These are phyloP conservation scores for Sporothrix dimorphospora DNA, from an alignment of 2,329 filamentous ascomycete genomes.

Conservation along the genomic window DNA sequence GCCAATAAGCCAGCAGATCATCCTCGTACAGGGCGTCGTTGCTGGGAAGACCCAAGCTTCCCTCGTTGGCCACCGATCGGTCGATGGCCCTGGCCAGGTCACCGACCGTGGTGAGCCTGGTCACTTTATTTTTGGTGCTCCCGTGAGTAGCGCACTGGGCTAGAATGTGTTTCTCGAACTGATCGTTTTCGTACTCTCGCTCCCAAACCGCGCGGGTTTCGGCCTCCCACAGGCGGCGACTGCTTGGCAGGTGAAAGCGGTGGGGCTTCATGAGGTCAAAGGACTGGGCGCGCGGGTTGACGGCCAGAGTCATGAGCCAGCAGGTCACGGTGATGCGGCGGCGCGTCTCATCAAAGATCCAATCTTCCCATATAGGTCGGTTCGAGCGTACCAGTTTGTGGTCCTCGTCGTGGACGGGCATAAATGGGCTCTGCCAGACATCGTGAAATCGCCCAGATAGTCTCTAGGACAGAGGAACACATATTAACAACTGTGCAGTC, in stretches of 20 bases:
- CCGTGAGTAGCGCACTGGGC: background rate
- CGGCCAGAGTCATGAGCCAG: constrained; percentile 28
- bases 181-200: constrained; percentile 26
- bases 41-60: constrained; percentile 1
- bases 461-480: background rate
- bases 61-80: background rate
- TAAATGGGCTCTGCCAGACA: background rate
- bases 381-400: background rate
- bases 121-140: background rate
- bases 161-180: constrained; percentile 1
- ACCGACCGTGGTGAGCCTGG: background rate
- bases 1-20: constrained; percentile 29
- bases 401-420: background rate
- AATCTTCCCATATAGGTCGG: constrained; percentile 38
- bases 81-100: constrained; percentile 11
- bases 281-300: constrained; percentile 17
- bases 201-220: constrained; percentile 25
- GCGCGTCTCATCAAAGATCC: constrained; percentile 41
- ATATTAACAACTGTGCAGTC: background rate
- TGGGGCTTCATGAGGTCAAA: constrained; percentile 4
- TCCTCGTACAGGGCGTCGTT: constrained; percentile 10
- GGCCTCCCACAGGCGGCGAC: constrained; percentile 30
- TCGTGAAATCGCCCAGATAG: background rate
- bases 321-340: constrained; percentile 34
- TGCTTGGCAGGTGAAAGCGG: constrained; percentile 26